Percentiles rank a stretch among this genome's conserved stretches.
phyloP scores from a whole-genome alignment of 257 asterid genomes.

The Plantago major region DNA sequence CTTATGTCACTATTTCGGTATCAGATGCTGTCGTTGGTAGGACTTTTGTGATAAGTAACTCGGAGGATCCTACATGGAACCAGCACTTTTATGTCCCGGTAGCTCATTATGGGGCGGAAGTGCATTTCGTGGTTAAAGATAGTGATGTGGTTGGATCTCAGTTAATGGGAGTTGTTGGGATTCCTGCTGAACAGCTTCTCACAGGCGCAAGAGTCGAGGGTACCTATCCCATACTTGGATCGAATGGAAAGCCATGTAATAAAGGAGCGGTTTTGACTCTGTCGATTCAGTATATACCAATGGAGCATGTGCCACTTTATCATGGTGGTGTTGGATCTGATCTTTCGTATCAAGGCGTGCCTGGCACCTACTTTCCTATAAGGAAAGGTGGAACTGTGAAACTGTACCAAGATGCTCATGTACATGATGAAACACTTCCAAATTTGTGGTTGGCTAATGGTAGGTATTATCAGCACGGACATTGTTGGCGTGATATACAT shows the following conservation, averaged over 20 bases:
- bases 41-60: conserved; percentile 62
- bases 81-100: conserved; percentile 81
- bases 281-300: conserved; percentile 63
- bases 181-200: conserved; percentile 55
- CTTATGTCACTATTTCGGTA: conserved; percentile 66
- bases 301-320: conserved; percentile 51
- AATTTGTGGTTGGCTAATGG: conserved; percentile 44
- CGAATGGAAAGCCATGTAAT: conserved; percentile 57
- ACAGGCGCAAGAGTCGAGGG: conserved; percentile 48
- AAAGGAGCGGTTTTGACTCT: conserved; percentile 59
- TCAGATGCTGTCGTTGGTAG: conserved; percentile 73
- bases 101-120: conserved; percentile 79
- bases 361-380: conserved; percentile 75
- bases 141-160: conserved; percentile 81
- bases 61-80: conserved; percentile 83
- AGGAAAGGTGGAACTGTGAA: conserved; percentile 67
- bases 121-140: conserved; percentile 85
- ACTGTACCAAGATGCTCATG: conserved; percentile 90
- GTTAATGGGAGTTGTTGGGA: conserved; percentile 76
- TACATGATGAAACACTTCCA: conserved; percentile 46
- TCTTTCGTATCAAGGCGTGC: conserved; percentile 50
- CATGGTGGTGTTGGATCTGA: conserved; percentile 75
- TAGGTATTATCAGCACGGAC: conserved; percentile 36
- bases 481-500: conserved; percentile 81
- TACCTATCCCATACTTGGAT: conserved; percentile 54